Evolutionary conservation across 83 land plant species (phyloP), one percentile per base, ranked within the genome.

Genomic region (Picea mariana): DNA sequence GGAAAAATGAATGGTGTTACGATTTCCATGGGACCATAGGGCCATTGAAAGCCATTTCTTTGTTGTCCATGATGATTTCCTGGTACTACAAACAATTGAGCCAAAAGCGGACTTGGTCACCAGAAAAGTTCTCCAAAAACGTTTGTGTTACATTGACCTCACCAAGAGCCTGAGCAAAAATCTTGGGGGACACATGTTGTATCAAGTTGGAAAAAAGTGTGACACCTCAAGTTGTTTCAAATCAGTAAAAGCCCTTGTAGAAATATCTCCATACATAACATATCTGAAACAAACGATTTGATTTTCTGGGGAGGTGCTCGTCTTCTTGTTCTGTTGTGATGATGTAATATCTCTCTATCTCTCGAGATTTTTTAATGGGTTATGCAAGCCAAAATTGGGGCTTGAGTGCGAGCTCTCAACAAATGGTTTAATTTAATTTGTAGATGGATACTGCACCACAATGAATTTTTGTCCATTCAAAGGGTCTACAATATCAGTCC

Each of bases 21-120:
- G n/a, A n/a, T n/a, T n/a, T n/a, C n/a, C n/a, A n/a, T n/a, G n/a
- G n/a, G n/a, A n/a, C n/a, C n/a, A n/a, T n/a, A n/a, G n/a, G n/a
- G n/a, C n/a, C n/a, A n/a, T n/a, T n/a, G n/a, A n/a, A n/a, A n/a
- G n/a, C n/a, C n/a, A n/a, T n/a, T n/a, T n/a, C n/a, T n/a, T n/a
- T n/a, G n/a, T n/a, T n/a, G n/a, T n/a, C n/a, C n/a, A n/a, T n/a
- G n/a, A n/a, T n/a, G n/a, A n/a, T n/a, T n/a, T n/a, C n/a, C n/a
- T n/a, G n/a, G n/a, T n/a, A n/a, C n/a, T n/a, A n/a, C n/a, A n/a
- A n/a, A n/a, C n/a, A n/a, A n/a, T n/a, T n/a, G n/a, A n/a, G n/a
- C n/a, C n/a, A n/a, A n/a, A n/a, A n/a, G n/a, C n/a, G 23, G 88
- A 98, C 99, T 96, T 98, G 99, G 84, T 98, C 99, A 38, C 99